Evolutionary conservation across 2,329 filamentous ascomycete species (phyloP).

Genomic region (Sporothrix luriei): DNA sequence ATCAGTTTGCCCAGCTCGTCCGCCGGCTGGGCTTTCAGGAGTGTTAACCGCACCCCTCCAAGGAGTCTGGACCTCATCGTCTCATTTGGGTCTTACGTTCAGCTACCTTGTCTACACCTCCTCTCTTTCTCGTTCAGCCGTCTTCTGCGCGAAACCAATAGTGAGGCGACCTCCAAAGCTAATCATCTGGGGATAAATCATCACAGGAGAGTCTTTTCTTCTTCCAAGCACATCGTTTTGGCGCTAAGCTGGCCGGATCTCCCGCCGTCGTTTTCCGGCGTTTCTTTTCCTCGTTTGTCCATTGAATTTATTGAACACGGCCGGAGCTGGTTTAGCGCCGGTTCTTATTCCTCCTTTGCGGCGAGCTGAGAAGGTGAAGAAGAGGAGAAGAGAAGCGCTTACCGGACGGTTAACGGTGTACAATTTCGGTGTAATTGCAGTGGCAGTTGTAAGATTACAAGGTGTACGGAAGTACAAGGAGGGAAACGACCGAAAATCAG

Average conservation of each 20-base stretch:
- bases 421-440: no score
- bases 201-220: no score
- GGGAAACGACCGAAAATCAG: no score
- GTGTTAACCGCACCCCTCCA: no score
- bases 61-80: no score
- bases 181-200: no score
- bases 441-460: no score
- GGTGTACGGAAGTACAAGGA: no score
- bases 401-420: background rate
- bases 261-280: background rate
- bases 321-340: background rate
- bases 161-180: background rate
- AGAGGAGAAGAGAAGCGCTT: background rate
- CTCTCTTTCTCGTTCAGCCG: background rate
- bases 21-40: no score
- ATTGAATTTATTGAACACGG: background rate
- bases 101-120: background rate
- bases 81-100: no score
- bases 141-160: background rate
- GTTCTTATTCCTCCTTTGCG: background rate
- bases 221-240: background rate
- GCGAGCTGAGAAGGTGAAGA: background rate
- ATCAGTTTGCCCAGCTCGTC: no score
- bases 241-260: background rate
- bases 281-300: background rate